Evolutionary conservation across 2,329 filamentous ascomycete genomes (phyloP).

Genomic region (Colletotrichum sansevieriae): DNA sequence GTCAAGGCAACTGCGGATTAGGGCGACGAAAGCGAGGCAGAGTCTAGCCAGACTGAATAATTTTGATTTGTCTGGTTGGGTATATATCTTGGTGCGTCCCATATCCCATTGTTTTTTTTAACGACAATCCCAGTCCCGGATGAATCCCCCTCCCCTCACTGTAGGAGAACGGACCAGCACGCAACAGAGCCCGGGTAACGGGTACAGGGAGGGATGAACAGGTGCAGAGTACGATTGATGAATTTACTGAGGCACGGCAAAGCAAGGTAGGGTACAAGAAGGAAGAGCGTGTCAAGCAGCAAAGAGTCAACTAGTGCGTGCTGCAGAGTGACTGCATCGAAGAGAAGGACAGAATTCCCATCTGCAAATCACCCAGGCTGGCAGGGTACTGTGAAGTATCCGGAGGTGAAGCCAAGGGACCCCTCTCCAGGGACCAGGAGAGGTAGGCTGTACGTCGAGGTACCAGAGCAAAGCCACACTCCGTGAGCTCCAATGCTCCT

Average conservation of each 20-base stretch:
- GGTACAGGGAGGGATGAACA: conserved; percentile 6
- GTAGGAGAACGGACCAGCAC: conserved; percentile 6
- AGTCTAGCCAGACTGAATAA: conserved; percentile 28
- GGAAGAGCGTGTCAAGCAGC: neutral
- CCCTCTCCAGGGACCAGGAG: too few relatives aligned
- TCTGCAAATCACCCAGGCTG: conserved; percentile 17
- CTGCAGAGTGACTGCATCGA: neutral
- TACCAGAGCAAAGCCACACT: too few relatives aligned
- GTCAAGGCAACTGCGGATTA: conserved; percentile 14
- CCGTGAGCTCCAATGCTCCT: neutral
- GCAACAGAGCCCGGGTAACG: neutral
- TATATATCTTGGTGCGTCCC: conserved; percentile 40
- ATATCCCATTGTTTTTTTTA: conserved; percentile 33
- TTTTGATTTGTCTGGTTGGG: conserved; percentile 34
- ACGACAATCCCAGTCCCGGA: conserved; percentile 19
- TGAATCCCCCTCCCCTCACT: conserved; percentile 14
- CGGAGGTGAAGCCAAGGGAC: too few relatives aligned
- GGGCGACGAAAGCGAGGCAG: conserved; percentile 26
- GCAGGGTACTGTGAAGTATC: neutral
- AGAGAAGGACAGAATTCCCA: conserved; percentile 6
- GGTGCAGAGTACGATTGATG: conserved; percentile 20
- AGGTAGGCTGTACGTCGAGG: neutral
- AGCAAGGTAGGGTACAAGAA: neutral
- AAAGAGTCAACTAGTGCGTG: neutral
- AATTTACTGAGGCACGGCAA: neutral